phyloP scores from a whole-genome alignment of 1,284 basidiomycete genomes.

The Neolentinus lepideus region DNA sequence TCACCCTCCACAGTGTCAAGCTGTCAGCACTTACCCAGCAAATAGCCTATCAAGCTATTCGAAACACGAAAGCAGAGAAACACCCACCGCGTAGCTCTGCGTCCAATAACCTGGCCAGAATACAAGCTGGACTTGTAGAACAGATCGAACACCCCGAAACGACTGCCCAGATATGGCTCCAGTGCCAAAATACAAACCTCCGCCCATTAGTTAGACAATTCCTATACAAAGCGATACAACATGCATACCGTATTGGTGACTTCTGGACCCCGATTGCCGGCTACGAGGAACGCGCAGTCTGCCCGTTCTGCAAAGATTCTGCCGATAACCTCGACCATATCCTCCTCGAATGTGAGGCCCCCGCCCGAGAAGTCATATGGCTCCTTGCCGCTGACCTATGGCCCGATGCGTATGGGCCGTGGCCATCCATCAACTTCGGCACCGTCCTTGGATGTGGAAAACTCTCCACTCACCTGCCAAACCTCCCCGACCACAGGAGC shows the following conservation, averaged over 20 bases:
- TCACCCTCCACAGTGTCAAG: constrained; percentile 15
- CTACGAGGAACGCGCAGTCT: neutral
- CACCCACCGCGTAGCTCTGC: neutral
- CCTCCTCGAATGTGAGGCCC: neutral
- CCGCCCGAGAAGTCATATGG: neutral
- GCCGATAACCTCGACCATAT: neutral
- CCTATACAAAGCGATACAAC: neutral
- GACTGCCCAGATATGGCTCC: neutral
- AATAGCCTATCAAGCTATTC: constrained; percentile 18
- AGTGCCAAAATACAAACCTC: neutral
- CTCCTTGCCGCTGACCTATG: neutral
- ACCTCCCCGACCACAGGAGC: neutral
- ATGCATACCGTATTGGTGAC: neutral
- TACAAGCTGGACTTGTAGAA: neutral
- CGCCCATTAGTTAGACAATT: neutral
- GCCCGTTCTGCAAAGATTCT: neutral
- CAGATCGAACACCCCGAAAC: neutral
- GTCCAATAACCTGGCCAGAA: neutral
- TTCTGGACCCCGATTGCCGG: neutral
- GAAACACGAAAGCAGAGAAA: neutral
- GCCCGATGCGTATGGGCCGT: neutral
- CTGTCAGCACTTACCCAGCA: constrained; percentile 19
- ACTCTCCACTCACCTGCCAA: neutral
- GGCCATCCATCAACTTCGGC: neutral
- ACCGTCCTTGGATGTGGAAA: neutral